Evolutionary conservation across 2,329 filamentous ascomycete genomes (phyloP).

Genomic region (Colletotrichum sp.): DNA sequence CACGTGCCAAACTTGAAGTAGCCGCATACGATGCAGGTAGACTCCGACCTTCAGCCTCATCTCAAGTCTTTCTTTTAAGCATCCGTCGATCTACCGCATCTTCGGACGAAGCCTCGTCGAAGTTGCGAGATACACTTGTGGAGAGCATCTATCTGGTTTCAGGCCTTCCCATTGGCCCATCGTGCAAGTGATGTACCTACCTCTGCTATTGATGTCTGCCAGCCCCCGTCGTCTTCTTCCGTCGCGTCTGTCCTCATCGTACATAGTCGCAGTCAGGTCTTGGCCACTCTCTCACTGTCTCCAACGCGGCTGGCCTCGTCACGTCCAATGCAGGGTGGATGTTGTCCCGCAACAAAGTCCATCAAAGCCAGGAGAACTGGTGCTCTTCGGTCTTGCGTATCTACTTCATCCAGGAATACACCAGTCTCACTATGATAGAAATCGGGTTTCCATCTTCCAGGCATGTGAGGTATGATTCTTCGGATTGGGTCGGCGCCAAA

Average conservation of each 20-base stretch:
- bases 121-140: not conserved
- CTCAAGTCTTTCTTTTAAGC: not conserved
- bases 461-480: fast-evolving
- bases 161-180: not conserved
- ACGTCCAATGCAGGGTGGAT: not conserved
- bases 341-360: fast-evolving
- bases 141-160: not conserved
- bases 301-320: not conserved
- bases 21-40: not conserved
- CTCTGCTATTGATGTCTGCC: not conserved
- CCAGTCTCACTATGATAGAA: not conserved
- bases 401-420: not conserved
- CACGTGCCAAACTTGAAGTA: not conserved
- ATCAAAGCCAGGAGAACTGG: not conserved
- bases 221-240: fast-evolving
- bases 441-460: not conserved
- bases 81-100: not conserved
- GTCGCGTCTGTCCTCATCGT: not conserved
- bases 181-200: not conserved
- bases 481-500: not conserved
- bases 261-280: not conserved
- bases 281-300: not conserved
- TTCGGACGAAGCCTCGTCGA: not conserved
- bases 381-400: not conserved
- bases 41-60: not conserved